Base-by-base conservation (phyloP, 257 asterid species). In the Plantago major region DNA sequence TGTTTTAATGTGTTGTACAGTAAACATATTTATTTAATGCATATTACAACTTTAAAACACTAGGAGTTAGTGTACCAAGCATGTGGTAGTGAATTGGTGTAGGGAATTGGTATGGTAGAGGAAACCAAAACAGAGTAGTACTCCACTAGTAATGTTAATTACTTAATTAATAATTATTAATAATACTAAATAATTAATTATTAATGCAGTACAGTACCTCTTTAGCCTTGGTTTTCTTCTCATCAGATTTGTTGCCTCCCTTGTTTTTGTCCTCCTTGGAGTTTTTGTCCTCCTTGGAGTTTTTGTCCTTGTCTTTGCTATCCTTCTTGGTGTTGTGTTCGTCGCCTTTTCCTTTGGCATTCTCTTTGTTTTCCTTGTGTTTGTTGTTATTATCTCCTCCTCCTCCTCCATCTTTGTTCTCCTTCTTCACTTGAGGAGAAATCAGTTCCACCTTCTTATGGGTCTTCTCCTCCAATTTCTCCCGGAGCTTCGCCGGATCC, bases 401-500 rank as follows among this genome's bases (percentile, higher is more conserved):
- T 12, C 46, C 80, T 13, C 79, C 74, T 38, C 66, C 63, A 10
- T 70, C 82, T 10, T 73, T 82, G 40, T 81, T 70, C 10, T 72
- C 71, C 11, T 74, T 74, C 33, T 62, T 87, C 0, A 77, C 78
- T 14, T 50, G 69, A n/a, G 95, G 90, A 19, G 95, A 78, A 57
- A 90, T 56, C 13, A 90, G 71, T 18, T 84, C 88, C 6, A 90
- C 79, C 11, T 66, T 79, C 44, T 68, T 80, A 71, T 76, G 87
- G 0, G 83, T 73, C 48, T 81, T 87, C 53, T 77, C 54, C 80
- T 85, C 95, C 61, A 83, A 58, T 19, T 63, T 72, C 13, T 76
- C 89, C 49, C 84, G 71, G 64, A 90, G 87, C 74, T 82, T 80
- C 68, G 40, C 65, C 70, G 95, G 86, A 69, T 87, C 86, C 2